A percentile compares a stretch with the other conserved stretches of the same genome.
Evolutionary conservation across 2,329 filamentous ascomycete genomes (phyloP).

Genomic region (Nothophoma quercina): DNA sequence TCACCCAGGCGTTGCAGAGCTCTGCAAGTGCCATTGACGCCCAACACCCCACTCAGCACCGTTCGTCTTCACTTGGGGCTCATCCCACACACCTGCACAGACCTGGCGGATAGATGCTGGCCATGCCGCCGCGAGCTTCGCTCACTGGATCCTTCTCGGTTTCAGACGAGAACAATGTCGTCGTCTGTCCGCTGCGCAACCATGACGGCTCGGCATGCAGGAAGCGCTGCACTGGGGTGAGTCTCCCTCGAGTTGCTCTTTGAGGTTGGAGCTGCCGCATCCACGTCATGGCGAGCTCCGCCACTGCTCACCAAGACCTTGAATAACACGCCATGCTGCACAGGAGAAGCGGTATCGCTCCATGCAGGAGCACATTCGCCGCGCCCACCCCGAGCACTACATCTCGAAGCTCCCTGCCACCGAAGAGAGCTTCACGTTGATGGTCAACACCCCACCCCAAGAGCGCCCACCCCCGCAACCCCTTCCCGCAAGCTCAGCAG

Average conservation of each 20-base stretch:
- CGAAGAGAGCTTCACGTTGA: conserved; percentile 92
- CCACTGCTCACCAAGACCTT: conserved; percentile 17
- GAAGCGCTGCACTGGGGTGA: conserved; percentile 97
- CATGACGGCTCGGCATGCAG: conserved; percentile 96
- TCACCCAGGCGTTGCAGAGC: conserved; percentile 10
- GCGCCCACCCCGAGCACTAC: conserved; percentile 96
- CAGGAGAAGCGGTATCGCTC: conserved; percentile 96
- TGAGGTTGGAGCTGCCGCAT: conserved; percentile 14
- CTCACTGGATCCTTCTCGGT: conserved; percentile 91
- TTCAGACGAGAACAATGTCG: conserved; percentile 91
- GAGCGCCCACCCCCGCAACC: conserved; percentile 67
- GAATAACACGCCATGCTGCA: conserved; percentile 44
- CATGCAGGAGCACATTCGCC: conserved; percentile 99
- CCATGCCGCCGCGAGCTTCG: conserved; percentile 87
- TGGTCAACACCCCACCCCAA: conserved; percentile 89
- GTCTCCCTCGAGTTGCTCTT: conserved; percentile 55
- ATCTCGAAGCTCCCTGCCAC: conserved; percentile 97
- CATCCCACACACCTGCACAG: conserved; percentile 12
- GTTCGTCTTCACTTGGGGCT: conserved; percentile 4
- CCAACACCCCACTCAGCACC: conserved; percentile 3
- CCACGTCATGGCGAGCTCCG: conserved; percentile 32
- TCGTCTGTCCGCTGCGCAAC: conserved; percentile 93
- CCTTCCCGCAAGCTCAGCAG: conserved; percentile 51
- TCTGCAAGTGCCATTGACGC: conserved; percentile 22
- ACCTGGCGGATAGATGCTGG: conserved; percentile 53